Evolutionary conservation across 2,329 filamentous ascomycete genomes (phyloP).

Genomic region (Botrytis medusae): DNA sequence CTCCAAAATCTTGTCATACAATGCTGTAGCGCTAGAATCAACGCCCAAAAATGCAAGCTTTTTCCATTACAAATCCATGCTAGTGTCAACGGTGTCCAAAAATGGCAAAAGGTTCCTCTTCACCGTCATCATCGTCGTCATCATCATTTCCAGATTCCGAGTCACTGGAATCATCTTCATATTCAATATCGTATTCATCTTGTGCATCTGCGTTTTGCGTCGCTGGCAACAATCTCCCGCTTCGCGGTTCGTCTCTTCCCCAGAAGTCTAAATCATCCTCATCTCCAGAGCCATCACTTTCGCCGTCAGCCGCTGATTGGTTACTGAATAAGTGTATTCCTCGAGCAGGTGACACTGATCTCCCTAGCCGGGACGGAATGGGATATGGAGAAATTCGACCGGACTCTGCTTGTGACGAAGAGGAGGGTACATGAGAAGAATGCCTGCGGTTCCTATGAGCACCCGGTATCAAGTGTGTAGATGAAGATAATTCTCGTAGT

Average conservation of each 20-base stretch:
- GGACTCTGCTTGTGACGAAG: constrained; percentile 21
- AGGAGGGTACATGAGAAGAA: constrained; percentile 35
- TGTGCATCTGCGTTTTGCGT: constrained; percentile 37
- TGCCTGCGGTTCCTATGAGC: constrained; percentile 34
- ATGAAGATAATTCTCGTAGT: constrained; percentile 26
- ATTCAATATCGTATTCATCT: constrained; percentile 44
- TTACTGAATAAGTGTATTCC: constrained; percentile 36
- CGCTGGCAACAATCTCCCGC: constrained; percentile 33
- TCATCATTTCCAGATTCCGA: constrained; percentile 34
- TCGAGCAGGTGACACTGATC: constrained; percentile 40
- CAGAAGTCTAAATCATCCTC: constrained; percentile 51
- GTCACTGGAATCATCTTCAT: constrained; percentile 27
- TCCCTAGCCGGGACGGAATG: constrained; percentile 34
- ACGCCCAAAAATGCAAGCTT: constrained; percentile 15
- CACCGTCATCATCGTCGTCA: constrained; percentile 45
- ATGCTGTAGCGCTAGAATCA: constrained; percentile 8
- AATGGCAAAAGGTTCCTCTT: constrained; percentile 50
- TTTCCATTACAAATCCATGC: constrained; percentile 6
- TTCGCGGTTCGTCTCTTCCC: constrained; percentile 47
- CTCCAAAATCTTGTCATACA: constrained; percentile 2
- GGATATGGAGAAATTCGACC: constrained; percentile 34
- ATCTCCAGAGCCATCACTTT: constrained; percentile 50
- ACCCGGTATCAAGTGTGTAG: constrained; percentile 21
- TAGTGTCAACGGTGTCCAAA: constrained; percentile 50
- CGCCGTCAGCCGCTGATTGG: constrained; percentile 42